phyloP scores from a whole-genome alignment of 1,284 basidiomycete species.

The Meira miltonrushii region DNA sequence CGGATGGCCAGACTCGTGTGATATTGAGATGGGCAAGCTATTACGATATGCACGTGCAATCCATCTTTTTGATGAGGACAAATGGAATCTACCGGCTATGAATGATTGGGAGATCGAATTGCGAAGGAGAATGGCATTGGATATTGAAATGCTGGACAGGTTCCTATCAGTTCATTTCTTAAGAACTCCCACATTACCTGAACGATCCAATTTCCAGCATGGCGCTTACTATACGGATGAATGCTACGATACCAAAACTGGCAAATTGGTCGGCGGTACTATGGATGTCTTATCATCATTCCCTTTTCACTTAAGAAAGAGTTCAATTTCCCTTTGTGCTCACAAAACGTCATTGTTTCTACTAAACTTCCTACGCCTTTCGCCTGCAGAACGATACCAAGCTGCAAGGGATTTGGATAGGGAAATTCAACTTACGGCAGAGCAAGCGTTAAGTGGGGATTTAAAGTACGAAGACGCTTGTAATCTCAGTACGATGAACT shows the following conservation, averaged over 20 bases:
- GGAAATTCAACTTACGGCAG: background rate
- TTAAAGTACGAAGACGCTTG: background rate
- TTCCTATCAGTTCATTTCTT: slow-evolving; percentile 2
- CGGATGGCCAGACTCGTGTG: background rate
- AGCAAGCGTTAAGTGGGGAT: background rate
- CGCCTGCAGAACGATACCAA: slow-evolving; percentile 1
- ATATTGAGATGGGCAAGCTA: background rate
- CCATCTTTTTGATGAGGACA: slow-evolving; percentile 7
- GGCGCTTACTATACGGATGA: slow-evolving; percentile 1
- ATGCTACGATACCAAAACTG: slow-evolving; percentile 1
- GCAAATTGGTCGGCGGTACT: background rate
- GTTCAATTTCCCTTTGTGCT: background rate
- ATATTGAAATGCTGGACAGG: background rate
- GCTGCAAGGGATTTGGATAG: background rate
- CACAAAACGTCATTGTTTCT: background rate
- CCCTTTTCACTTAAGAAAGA: background rate
- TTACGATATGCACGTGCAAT: background rate
- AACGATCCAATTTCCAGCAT: too few relatives aligned
- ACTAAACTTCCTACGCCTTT: background rate
- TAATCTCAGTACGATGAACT: background rate
- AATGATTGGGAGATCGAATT: slow-evolving; percentile 4
- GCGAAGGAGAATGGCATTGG: background rate
- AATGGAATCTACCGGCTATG: background rate
- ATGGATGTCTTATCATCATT: background rate
- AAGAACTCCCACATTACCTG: background rate